Conservation (phyloP, 2,329 filamentous ascomycete genomes). For the Hortaea werneckii region DNA sequence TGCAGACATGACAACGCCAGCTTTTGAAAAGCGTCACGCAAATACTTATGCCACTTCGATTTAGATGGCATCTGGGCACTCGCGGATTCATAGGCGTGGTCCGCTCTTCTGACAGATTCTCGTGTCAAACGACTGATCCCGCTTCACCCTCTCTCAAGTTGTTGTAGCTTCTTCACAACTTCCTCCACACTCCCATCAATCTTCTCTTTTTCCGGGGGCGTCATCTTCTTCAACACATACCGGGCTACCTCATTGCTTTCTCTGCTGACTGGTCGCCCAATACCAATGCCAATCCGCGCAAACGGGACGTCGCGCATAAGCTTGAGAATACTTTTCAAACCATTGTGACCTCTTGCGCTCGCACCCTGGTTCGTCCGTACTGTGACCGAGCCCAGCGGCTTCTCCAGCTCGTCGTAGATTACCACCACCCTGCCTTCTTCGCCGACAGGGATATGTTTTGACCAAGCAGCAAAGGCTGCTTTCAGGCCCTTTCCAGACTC, state of each 20-base stretch:
- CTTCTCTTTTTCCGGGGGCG: conserved; percentile 36
- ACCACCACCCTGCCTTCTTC: conserved; percentile 52
- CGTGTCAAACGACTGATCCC: not conserved
- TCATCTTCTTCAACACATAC: conserved; percentile 68
- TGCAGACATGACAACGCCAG: too few species aligned
- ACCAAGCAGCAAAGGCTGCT: conserved; percentile 52
- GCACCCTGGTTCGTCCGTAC: conserved; percentile 45
- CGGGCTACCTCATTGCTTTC: conserved; percentile 57
- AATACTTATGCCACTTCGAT: too few species aligned
- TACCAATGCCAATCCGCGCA: conserved; percentile 61
- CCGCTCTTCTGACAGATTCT: too few species aligned
- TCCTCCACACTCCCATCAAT: conserved; percentile 23
- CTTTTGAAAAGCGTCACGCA: too few species aligned
- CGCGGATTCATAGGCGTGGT: too few species aligned
- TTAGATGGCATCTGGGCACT: too few species aligned
- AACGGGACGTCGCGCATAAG: conserved; percentile 65
- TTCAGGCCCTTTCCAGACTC: conserved; percentile 62
- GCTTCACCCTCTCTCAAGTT: conserved; percentile 1
- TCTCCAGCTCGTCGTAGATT: conserved; percentile 82
- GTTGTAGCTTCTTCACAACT: conserved; percentile 29
- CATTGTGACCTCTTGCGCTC: conserved; percentile 36
- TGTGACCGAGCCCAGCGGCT: conserved; percentile 55
- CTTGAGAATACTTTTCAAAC: conserved; percentile 56
- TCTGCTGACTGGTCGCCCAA: conserved; percentile 67
- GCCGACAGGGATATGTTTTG: conserved; percentile 22